These are phyloP conservation scores for Acephala macrosclerotiorum DNA, from an alignment of 2,329 filamentous ascomycete species.

Conservation along the genomic window DNA sequence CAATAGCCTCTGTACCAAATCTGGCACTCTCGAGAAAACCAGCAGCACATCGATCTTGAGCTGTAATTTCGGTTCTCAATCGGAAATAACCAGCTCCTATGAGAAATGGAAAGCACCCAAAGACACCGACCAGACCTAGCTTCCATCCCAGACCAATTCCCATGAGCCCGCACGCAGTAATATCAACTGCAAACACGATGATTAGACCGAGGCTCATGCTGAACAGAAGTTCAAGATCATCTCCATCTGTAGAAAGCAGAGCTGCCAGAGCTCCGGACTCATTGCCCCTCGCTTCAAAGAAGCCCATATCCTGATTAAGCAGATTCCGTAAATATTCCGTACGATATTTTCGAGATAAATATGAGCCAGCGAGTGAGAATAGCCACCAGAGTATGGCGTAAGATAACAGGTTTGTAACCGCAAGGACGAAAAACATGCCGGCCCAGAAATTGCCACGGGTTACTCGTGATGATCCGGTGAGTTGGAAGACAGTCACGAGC, in stretches of 20 bases:
- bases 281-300: slow-evolving; percentile 5
- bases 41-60: slow-evolving; percentile 64
- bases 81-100: slow-evolving; percentile 53
- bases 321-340: slow-evolving; percentile 26
- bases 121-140: slow-evolving; percentile 41
- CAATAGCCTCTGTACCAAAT: slow-evolving; percentile 89
- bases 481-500: slow-evolving; percentile 41
- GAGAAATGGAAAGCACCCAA: slow-evolving; percentile 51
- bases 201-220: slow-evolving; percentile 3
- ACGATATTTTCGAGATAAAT: background rate
- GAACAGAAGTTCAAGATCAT: slow-evolving; percentile 5
- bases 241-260: background rate
- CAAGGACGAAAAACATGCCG: slow-evolving; percentile 22
- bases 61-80: slow-evolving; percentile 78
- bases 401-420: background rate
- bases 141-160: slow-evolving; percentile 45
- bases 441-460: slow-evolving; percentile 18
- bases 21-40: slow-evolving; percentile 73
- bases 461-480: background rate
- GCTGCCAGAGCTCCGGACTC: background rate
- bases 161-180: slow-evolving; percentile 67
- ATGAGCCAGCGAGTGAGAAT: slow-evolving; percentile 1
- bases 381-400: slow-evolving; percentile 55
- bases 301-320: slow-evolving; percentile 40
- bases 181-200: slow-evolving; percentile 34